Base-by-base conservation (phyloP, 2,329 filamentous ascomycete genomes). In the Alternaria tenuissima region DNA sequence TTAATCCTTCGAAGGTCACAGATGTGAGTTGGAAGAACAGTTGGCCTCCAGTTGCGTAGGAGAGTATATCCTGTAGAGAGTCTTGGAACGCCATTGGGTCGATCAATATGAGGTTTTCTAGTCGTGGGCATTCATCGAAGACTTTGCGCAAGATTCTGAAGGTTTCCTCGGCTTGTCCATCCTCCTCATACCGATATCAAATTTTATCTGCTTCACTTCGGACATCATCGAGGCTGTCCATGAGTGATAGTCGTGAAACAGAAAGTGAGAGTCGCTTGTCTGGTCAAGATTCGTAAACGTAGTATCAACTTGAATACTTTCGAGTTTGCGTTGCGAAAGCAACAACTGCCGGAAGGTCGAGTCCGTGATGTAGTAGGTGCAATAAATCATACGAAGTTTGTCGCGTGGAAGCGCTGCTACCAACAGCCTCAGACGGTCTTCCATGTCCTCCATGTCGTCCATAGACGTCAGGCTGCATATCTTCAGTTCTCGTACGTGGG, bases 1-100 rank as follows among this genome's bases (percentile, higher is more conserved):
- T 0, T 9, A 34, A 6, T 16, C 14, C n/a, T 7, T 14, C 0
- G 3, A 46, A 20, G 24, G 5, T 20, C 5, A 46, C 18, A 4
- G 43, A 30, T 1, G 24, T 46, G 1, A 46, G 43, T 11, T 30
- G 28, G 16, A 9, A 30, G 24, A 46, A 46, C 20, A 46, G 26
- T n/a, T 28, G 43, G 11, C 26, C 20, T 3, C 30, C 43, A n/a
- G 16, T 5, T 28, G 43, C 34, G n/a, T 20, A 46, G 26, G 0
- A 46, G 9, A 46, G 43, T n/a, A 46, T 26, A 12, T 4, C 43
- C 28, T 46, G 24, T 30, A 46, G 18, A 3, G 43, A 46, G 16
- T 4, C 18, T 20, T 5, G 16, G 0, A 6, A n/a, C 5, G 6
- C 3, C 16, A 0, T 7, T 16, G 14, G 0, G 16, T 6, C 7